Evolutionary conservation across 1,139 yeast genomes (phyloP).

Genomic region (Yamadazyma triangularis): DNA sequence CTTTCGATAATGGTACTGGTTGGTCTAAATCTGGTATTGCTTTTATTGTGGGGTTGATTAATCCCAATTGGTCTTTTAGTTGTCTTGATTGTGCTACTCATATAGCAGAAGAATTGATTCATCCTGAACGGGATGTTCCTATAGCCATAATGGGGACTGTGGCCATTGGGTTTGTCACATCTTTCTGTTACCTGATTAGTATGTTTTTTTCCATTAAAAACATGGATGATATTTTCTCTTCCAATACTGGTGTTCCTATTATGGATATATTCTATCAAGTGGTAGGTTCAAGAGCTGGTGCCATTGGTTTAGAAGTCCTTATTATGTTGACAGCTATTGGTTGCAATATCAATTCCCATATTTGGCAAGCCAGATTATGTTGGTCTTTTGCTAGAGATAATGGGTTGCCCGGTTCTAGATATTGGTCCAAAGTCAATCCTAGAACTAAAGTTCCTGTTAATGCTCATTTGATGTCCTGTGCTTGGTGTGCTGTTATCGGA

Average conservation of each 20-base stretch:
- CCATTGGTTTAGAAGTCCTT: conserved; percentile 53
- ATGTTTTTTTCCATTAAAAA: conserved; percentile 60
- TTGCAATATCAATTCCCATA: conserved; percentile 66
- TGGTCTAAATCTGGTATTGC: conserved; percentile 60
- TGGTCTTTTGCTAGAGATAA: conserved; percentile 77
- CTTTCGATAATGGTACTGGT: conserved; percentile 61
- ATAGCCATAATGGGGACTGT: conserved; percentile 62
- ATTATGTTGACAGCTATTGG: conserved; percentile 62
- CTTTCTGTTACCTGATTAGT: conserved; percentile 54
- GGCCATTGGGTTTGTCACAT: conserved; percentile 60
- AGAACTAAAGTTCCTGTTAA: conserved; percentile 30
- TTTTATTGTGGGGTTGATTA: conserved; percentile 60
- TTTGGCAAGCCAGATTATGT: conserved; percentile 72
- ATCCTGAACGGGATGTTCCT: conserved; percentile 59
- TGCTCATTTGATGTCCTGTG: conserved; percentile 34
- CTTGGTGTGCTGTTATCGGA: conserved; percentile 33
- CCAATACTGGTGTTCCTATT: conserved; percentile 59
- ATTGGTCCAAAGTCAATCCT: conserved; percentile 27
- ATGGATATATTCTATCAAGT: conserved; percentile 61
- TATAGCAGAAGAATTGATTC: conserved; percentile 62
- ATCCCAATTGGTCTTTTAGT: conserved; percentile 69
- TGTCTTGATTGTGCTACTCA: conserved; percentile 69
- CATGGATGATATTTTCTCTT: conserved; percentile 39
- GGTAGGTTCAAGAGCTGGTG: conserved; percentile 50
- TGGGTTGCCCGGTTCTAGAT: conserved; percentile 36